Percentiles rank a stretch among this genome's conserved stretches.
These are phyloP conservation scores for Hygrocybe punicea DNA, from an alignment of 768 basidiomycete genomes.

Conservation along the genomic window DNA sequence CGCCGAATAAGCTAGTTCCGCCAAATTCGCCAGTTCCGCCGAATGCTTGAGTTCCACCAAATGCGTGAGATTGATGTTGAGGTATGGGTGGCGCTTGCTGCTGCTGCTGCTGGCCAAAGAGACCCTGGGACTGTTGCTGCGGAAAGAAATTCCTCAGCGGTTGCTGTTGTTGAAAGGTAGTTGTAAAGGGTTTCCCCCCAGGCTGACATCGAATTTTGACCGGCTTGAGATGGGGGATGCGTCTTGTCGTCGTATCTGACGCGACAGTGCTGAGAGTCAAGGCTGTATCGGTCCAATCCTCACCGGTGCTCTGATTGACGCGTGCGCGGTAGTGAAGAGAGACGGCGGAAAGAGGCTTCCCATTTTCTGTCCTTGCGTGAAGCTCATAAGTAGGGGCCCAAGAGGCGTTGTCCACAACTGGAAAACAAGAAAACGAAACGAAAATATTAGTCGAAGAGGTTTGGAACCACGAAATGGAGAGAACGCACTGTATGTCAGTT, in stretches of 20 bases:
- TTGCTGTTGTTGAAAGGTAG: constrained; percentile 18
- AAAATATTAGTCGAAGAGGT: background rate
- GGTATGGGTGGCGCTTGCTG: background rate
- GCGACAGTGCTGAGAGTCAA: constrained; percentile 53
- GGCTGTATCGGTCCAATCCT: constrained; percentile 53
- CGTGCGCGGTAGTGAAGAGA: constrained; percentile 54
- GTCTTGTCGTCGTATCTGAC: constrained; percentile 32
- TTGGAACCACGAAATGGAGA: background rate
- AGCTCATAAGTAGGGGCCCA: constrained; percentile 61
- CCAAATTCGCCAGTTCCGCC: background rate
- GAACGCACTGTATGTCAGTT: constrained; percentile 50
- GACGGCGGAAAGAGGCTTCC: constrained; percentile 43
- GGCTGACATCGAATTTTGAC: constrained; percentile 31
- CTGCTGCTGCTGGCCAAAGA: constrained; percentile 1
- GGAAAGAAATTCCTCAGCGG: background rate
- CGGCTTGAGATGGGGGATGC: constrained; percentile 34
- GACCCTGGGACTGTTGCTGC: constrained; percentile 1
- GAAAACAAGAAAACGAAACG: background rate
- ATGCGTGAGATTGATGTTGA: background rate
- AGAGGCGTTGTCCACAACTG: constrained; percentile 49
- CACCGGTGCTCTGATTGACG: constrained; percentile 54
- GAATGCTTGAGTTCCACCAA: background rate
- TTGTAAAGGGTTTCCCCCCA: background rate
- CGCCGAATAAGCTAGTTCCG: background rate
- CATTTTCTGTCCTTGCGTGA: constrained; percentile 46